Evolutionary conservation across 352 stramenopile genomes (phyloP), one percentile per base, ranked within the genome.

Genomic region (Globisporangium nagaii): DNA sequence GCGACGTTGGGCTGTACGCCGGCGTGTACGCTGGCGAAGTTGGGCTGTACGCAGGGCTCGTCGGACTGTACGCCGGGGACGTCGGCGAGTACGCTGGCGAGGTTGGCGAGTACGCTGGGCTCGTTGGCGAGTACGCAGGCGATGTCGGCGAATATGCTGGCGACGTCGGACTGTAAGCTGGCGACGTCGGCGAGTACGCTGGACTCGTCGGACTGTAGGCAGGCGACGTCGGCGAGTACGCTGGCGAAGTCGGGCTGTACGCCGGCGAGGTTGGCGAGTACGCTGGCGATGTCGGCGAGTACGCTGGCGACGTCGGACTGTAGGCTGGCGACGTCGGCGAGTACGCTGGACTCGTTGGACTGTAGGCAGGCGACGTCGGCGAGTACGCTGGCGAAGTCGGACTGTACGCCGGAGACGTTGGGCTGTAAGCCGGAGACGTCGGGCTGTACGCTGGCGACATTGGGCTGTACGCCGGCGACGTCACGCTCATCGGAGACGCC

Each of bases 361-460:
- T 71, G 57, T 84, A 91, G 1, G 73, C 71, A 11, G 78, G 75
- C 15, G 65, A 84, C 13, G 78, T 96, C 10, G 86, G 88, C 1
- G 49, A 67, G 60, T 96, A 95, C 3, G 79, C 80, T 9, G 84
- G 84, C 1, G 75, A 88, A 0, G 86, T 95, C 41, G 86, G 83
- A 3, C 47, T 79, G 65, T 96, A 97, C 0, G 86, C 80, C 4
- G 90, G 88, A 0, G 66, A 87, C 11, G 85, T 96, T 7, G 87
- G 84, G 11, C 57, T 83, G 58, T 93, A 96, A 2, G 81, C 78
- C 2, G 72, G 73, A 0, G 52, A 73, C 22, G 67, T 87, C 10
- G 69, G 76, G 35, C 64, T 78, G 73, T 98, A 98, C 12, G 88
- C 91, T 27, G 95, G 92, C 27, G 75, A 88, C 77, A 86, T 89